Evolutionary conservation across 2,329 filamentous ascomycete species (phyloP), one percentile per base, ranked within the genome.

Genomic region (Fusarium temperatum): DNA sequence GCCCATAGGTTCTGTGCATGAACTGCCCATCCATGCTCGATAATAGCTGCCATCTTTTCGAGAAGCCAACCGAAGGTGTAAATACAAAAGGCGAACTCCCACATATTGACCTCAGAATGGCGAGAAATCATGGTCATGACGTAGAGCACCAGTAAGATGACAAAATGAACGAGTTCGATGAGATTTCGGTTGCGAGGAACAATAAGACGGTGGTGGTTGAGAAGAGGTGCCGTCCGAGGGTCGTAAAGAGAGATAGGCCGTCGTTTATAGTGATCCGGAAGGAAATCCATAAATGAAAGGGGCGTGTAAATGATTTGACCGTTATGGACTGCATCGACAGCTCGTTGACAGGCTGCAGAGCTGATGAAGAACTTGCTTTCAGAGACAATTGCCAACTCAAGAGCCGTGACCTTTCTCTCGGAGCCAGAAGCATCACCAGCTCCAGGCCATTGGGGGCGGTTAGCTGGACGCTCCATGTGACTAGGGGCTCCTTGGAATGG

Each of bases 1-100:
- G 91, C 91, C 92, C 92, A 94, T 11, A 94, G 84, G 75, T 93
- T 93, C 79, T 94, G 91, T 1, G 91, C 92, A 74, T 94, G 92
- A 3, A 94, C 91, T 53, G 89, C 87, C 91, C 84, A 86, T 36
- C 84, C 86, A 75, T 93, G 92, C 78, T 93, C 91, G 17, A 91
- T 85, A 47, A 93, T 89, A 5, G 90, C 89, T 2, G 90, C 88
- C 69, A 91, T 85, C 74, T 91, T 90, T 75, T 93, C 91, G 5
- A 93, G 83, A 8, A 89, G 87, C 91, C 92, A 94, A 9, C 92
- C 92, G 6, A 87, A 83, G 6, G 89, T 87, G 76, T 93, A 94
- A 8, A 93, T 79, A 60, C 86, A 84, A 79, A 94, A 94, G 5
- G 88, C 68, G 14, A 88, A 81, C 79, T 94, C 92, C 63, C 87